Evolutionary conservation across 495 filamentous ascomycete genomes (phyloP), one percentile per base, ranked within the genome.

Genomic region (Talaromyces stipitatus): DNA sequence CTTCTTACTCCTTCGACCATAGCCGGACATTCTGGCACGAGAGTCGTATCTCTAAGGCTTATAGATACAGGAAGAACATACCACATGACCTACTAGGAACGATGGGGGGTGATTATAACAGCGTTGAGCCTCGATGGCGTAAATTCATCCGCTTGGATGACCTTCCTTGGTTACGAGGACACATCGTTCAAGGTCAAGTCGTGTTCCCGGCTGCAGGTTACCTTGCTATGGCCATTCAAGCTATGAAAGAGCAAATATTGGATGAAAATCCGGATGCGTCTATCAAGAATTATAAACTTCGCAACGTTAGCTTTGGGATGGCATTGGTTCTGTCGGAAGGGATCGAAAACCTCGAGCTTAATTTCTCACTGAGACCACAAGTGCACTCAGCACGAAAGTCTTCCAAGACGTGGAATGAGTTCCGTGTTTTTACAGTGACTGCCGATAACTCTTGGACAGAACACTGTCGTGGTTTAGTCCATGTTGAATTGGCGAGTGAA

Each of bases 301-400:
- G 56, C 2, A 9, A 62, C 32, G 26, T 64, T 23, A 4, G 58
- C n/a, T 77, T 81, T 11, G 16, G 60, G 0, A 67, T 56, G 28
- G 77, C 78, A 0, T 72, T 81, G 28, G 69, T 64, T 16, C 60
- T 81, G 4, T 71, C 75, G 16, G 62, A 64, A 2, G 64, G 64
- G 1, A 60, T 69, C 1, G 27, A 57, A 4, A 77, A 77, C 2
- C 60, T 78, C 11, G 50, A 52, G 50, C 10, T 52, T 22, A 52
- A 28, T 6, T 32, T 52, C 50, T 24, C 50, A 7, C 20, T 52
- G 16, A 20, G 50, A 16, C 50, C 50, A 20, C 50, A 52, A 29
- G 50, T 32, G 7, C 50, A 32, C 1, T 28, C 50, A 2, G 50
- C 50, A 24, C 14, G 50, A 28, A 32, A 52, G 24, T 52, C 50